A percentile compares a stretch with the other conserved stretches of the same genome.
These are phyloP conservation scores for Exophiala aquamarina DNA, from an alignment of 2,329 filamentous ascomycete species.

Conservation along the genomic window DNA sequence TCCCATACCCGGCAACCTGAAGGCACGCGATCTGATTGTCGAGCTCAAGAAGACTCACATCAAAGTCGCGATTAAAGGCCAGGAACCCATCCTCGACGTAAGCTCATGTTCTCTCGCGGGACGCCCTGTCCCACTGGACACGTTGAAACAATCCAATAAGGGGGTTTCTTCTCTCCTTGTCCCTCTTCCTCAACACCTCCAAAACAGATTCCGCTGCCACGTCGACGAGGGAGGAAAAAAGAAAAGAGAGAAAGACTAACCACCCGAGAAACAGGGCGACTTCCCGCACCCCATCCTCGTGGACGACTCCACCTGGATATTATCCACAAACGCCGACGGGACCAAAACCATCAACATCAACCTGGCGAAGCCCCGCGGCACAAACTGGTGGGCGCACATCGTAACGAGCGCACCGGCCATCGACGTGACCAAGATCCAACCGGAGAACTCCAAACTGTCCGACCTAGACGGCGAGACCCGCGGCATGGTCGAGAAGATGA, in stretches of 20 bases:
- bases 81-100: conserved; percentile 80
- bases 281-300: conserved; percentile 75
- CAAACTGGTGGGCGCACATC: conserved; percentile 98
- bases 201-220: no score
- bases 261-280: conserved; percentile 68
- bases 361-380: conserved; percentile 93
- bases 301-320: conserved; percentile 94
- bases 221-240: no score
- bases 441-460: conserved; percentile 85
- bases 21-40: conserved; percentile 79
- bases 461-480: conserved; percentile 94
- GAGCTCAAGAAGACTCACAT: conserved; percentile 78
- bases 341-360: conserved; percentile 80
- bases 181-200: not conserved
- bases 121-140: no score
- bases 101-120: no score
- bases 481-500: conserved; percentile 99
- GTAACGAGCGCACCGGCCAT: conserved; percentile 84
- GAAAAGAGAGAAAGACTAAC: conserved; percentile 4
- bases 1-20: conserved; percentile 76
- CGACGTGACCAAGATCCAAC: conserved; percentile 91
- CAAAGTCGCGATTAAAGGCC: conserved; percentile 81
- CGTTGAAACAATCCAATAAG: no score
- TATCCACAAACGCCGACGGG: conserved; percentile 61
- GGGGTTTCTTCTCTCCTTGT: not conserved